Conservation (phyloP, 2,329 filamentous ascomycete genomes). For the Fusarium torulosum region DNA sequence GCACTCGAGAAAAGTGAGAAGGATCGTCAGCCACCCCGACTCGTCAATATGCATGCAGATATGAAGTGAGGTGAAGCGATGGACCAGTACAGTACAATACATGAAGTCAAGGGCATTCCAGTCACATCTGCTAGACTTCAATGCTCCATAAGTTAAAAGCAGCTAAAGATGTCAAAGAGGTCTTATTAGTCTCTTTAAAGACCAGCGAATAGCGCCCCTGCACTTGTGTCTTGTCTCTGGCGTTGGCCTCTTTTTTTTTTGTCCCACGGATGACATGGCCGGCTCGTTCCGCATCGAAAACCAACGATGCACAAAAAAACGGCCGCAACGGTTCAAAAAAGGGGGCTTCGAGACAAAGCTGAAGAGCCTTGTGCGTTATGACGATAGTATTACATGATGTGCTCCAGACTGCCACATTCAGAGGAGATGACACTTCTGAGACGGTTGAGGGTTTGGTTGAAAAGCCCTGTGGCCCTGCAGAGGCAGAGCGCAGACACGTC, state of each 20-base stretch:
- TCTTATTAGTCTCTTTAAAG: conserved; percentile 8
- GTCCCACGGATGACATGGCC: conserved; percentile 9
- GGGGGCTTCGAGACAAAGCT: conserved; percentile 12
- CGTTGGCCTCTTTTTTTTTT: not conserved
- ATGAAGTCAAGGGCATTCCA: not conserved
- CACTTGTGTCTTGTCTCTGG: not conserved
- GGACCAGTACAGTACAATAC: not conserved
- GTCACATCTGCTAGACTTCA: not conserved
- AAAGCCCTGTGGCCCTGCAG: no score
- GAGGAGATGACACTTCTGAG: not conserved
- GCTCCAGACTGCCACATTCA: not conserved
- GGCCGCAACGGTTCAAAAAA: not conserved
- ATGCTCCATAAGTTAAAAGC: conserved; percentile 5
- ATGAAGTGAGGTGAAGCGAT: not conserved
- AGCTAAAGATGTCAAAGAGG: conserved; percentile 3
- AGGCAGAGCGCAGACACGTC: not conserved
- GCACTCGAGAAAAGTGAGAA: conserved; percentile 5
- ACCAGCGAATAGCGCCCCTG: conserved; percentile 23
- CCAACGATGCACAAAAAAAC: conserved; percentile 4
- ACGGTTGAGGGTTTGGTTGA: not conserved
- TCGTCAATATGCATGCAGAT: conserved; percentile 14
- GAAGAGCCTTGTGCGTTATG: conserved; percentile 11
- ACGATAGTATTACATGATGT: conserved; percentile 8
- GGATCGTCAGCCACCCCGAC: conserved; percentile 21
- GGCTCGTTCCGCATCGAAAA: conserved; percentile 29